Evolutionary conservation across 371 early-diverging fungal species (phyloP).

Genomic region (Zychaea mexicana): DNA sequence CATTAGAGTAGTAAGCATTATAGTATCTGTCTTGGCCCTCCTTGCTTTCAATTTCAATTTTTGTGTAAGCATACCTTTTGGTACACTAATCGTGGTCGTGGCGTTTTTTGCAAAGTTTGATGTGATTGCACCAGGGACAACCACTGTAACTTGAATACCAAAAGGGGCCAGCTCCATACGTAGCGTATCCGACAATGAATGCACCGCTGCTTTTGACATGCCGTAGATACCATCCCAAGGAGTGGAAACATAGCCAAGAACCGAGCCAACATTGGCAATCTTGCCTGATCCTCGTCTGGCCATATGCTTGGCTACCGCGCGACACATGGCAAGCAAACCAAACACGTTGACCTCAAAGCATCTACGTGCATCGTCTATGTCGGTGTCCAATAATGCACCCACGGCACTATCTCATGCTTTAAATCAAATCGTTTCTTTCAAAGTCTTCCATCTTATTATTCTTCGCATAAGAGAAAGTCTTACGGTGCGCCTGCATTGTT

Average conservation of each 20-base stretch:
- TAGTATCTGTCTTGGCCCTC: too few relatives aligned
- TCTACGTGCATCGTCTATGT: conserved; percentile 40
- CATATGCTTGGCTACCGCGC: conserved; percentile 58
- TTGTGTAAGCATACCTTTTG: too few relatives aligned
- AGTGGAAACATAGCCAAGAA: conserved; percentile 55
- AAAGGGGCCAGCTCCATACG: conserved; percentile 65
- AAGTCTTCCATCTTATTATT: too few relatives aligned
- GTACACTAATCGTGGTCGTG: conserved; percentile 35
- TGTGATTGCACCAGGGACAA: conserved; percentile 62
- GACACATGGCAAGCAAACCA: conserved; percentile 50
- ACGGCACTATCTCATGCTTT: too few relatives aligned
- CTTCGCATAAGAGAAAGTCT: too few relatives aligned
- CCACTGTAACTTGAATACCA: conserved; percentile 56
- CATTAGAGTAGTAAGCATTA: too few relatives aligned
- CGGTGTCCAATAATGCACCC: conserved; percentile 50
- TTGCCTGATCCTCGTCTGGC: conserved; percentile 55
- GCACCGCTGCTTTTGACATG: conserved; percentile 65
- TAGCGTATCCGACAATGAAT: conserved; percentile 58
- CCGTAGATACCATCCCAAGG: conserved; percentile 64
- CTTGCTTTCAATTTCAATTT: too few relatives aligned
- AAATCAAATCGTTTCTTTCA: too few relatives aligned
- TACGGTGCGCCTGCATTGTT: conserved; percentile 59
- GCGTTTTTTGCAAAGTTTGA: conserved; percentile 62
- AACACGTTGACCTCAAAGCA: conserved; percentile 64
- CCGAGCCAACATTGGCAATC: conserved; percentile 65